Base-by-base conservation (phyloP, 139 green algal species). In the Chlamydomonas sp. region DNA sequence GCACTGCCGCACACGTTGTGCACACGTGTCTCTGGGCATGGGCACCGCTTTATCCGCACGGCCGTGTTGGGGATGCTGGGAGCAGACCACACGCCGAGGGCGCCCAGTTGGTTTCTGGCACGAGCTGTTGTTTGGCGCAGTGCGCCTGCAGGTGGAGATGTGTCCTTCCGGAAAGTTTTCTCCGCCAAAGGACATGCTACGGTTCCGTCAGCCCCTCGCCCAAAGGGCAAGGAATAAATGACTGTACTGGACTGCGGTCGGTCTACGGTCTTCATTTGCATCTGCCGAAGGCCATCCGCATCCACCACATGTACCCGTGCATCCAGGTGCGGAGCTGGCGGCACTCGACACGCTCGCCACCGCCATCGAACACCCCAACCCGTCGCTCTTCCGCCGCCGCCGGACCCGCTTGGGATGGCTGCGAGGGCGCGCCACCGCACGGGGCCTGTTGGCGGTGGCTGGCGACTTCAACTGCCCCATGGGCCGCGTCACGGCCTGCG, bases 401-500 rank as follows among this genome's bases (percentile, higher is more conserved):
- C 31, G 31, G 31, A 83, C 64, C 63, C 20, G 6, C 75, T 88
- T 16, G 57, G 57, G 2, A 75, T 75, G 12, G 63, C 64, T 9
- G 57, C 83, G 1, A 31, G 58, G 61, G 75, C 69, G 57, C 74
- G 84, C 15, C 8, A 16, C 31, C 75, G 31, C 63, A 2, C 84
- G 84, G 14, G 84, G 84, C 17, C 16, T 88, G 57, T 1, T 77
- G 18, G 63, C 64, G 16, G 59, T 88, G 9, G 6, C 31, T 17
- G 84, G 84, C 9, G 84, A 88, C 84, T 88, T 88, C 84, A 88
- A 88, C 84, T 77, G 74, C 63, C 64, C 84, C 59, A 1, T 63
- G 4, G 60, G 78, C 18, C 1, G 3, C 17, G 63, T 18, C 62
- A 15, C n/a, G 72, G 7, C 72, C 7, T 7, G 8, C 7, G n/a